A percentile compares a stretch with the other conserved stretches of the same genome.
phyloP scores from a whole-genome alignment of 129 eudicot genomes.

The Artemisia annua region DNA sequence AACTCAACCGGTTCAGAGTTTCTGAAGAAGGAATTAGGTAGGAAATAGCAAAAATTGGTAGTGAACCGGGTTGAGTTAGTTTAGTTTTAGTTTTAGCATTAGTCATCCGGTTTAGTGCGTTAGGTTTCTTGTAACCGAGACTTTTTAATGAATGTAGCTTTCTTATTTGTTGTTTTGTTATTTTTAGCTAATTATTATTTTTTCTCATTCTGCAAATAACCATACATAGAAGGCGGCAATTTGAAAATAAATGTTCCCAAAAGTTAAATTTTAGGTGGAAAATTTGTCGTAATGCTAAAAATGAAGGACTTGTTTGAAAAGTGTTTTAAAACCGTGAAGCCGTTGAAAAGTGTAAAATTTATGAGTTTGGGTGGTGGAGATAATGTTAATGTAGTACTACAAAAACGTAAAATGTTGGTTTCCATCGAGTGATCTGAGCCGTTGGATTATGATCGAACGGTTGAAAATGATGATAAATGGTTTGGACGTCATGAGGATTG shows the following conservation, averaged over 20 bases:
- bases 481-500: constrained; percentile 39
- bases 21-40: constrained; percentile 41
- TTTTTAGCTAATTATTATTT: neutral
- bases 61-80: constrained; percentile 42
- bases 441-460: constrained; percentile 27
- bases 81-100: neutral
- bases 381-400: constrained; percentile 24
- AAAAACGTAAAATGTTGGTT: constrained; percentile 29
- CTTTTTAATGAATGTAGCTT: constrained; percentile 53
- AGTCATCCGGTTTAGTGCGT: constrained; percentile 29
- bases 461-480: constrained; percentile 3
- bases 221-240: neutral
- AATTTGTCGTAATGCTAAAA: neutral
- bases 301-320: neutral
- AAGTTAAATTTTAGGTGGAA: neutral
- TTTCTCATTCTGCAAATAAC: neutral
- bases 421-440: constrained; percentile 14
- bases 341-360: constrained; percentile 38
- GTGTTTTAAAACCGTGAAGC: constrained; percentile 23
- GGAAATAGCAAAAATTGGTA: constrained; percentile 26
- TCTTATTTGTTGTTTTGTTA: constrained; percentile 2
- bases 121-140: constrained; percentile 61
- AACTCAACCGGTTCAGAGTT: constrained; percentile 54
- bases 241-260: neutral
- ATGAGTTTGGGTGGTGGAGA: constrained; percentile 33